These are phyloP conservation scores for Talaromyces sp. DNA, from an alignment of 2,329 filamentous ascomycete species.

Conservation along the genomic window DNA sequence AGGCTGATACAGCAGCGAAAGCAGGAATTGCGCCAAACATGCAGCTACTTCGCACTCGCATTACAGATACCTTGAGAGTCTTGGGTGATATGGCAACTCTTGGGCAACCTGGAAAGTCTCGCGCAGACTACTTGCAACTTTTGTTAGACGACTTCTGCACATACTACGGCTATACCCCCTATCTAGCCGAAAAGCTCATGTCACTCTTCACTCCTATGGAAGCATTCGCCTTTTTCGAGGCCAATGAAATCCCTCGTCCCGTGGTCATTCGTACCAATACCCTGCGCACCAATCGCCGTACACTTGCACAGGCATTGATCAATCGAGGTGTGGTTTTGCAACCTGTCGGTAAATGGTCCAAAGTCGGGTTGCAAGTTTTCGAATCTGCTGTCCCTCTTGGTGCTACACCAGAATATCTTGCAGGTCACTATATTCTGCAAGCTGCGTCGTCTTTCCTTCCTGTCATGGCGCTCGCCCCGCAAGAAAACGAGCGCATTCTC, in stretches of 20 bases:
- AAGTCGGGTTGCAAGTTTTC: slow-evolving; percentile 95
- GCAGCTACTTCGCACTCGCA: slow-evolving; percentile 79
- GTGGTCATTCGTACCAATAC: slow-evolving; percentile 98
- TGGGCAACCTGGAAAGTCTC: slow-evolving; percentile 72
- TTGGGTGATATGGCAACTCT: slow-evolving; percentile 83
- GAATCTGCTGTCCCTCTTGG: slow-evolving; percentile 83
- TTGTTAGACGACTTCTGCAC: slow-evolving; percentile 87
- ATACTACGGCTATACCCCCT: slow-evolving; percentile 95
- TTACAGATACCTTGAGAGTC: slow-evolving; percentile 89
- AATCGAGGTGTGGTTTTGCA: slow-evolving; percentile 95
- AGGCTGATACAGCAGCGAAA: slow-evolving; percentile 57
- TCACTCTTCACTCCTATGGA: slow-evolving; percentile 88
- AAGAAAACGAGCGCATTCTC: slow-evolving; percentile 85
- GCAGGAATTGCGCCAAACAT: slow-evolving; percentile 77
- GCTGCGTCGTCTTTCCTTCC: slow-evolving; percentile 95
- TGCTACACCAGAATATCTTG: slow-evolving; percentile 95
- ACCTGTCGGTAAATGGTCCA: slow-evolving; percentile 97
- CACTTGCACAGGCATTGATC: slow-evolving; percentile 89
- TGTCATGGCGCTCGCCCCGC: slow-evolving; percentile 93
- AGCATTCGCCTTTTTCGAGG: slow-evolving; percentile 97
- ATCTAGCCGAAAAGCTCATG: slow-evolving; percentile 93
- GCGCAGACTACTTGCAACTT: slow-evolving; percentile 82
- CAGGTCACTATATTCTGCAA: slow-evolving; percentile 96
- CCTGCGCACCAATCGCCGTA: slow-evolving; percentile 69
- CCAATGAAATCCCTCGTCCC: slow-evolving; percentile 90